Evolutionary conservation across 2,329 filamentous ascomycete species (phyloP), one percentile per base, ranked within the genome.

Genomic region (Bipolaris victoriae): DNA sequence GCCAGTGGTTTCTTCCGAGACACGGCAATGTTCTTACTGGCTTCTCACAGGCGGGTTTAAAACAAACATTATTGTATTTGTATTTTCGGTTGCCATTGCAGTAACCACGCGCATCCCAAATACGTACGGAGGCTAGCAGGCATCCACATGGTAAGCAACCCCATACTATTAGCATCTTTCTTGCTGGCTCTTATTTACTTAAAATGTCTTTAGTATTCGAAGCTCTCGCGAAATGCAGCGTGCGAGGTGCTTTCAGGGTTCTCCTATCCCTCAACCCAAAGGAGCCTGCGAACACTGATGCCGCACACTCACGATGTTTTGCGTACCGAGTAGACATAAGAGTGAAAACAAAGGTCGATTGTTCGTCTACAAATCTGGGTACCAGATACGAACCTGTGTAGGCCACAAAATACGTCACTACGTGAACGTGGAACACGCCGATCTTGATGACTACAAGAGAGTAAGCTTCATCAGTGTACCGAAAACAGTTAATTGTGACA

Each of bases 401-500:
- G 44, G 49, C 13, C 31, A n/a, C 18, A 49, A 18, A 48, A 43
- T 24, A 11, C 49, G 20, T 22, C 18, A 39, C 20, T 57, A 53
- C 26, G 20, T 16, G 13, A 57, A 47, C 20, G 44, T 53, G 10
- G 41, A 51, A 43, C 40, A 10, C 11, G 36, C 10, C 29, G 26
- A 55, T 51, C 35, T 50, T 24, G 45, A 37, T 37, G 13, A 44
- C 2, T 39, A 48, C 13, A 35, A 55, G 40, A 47, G 18, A 31
- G 26, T 2, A 26, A 33, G 35, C 41, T 55, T 51, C n/a, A 24
- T 35, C 2, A 36, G 56, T 29, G 22, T 48, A 4, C 5, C 22
- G 26, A 15, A 24, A n/a, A 49, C 13, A n/a, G 31, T 22, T 11
- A 16, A 29, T 31, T 20, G 16, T 3, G 33, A 7, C 10, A 54